Conservation (phyloP, 495 filamentous ascomycete genomes). For the Umbilicaria muhlenbergii region DNA sequence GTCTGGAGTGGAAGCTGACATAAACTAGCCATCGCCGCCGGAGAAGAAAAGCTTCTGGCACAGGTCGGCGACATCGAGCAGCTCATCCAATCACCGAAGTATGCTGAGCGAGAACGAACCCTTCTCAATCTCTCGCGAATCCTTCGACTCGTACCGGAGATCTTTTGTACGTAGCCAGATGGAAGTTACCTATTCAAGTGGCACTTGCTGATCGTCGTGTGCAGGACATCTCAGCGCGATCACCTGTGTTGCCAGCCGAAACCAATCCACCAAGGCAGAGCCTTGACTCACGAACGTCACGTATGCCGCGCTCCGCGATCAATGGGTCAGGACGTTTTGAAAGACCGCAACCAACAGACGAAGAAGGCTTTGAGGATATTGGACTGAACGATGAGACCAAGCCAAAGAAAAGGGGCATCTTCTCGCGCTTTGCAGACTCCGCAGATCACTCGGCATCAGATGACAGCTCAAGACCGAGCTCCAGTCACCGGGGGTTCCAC, state of each 20-base stretch:
- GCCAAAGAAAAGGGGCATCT: slow-evolving; percentile 68
- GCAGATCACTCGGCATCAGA: slow-evolving; percentile 22
- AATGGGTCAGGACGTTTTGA: slow-evolving; percentile 30
- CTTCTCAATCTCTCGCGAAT: slow-evolving; percentile 93
- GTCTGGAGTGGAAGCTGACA: slow-evolving; percentile 8
- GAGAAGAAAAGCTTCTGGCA: slow-evolving; percentile 82
- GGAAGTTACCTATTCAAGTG: background rate
- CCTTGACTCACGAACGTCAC: slow-evolving; percentile 56
- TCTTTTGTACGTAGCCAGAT: slow-evolving; percentile 59
- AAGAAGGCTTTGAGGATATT: slow-evolving; percentile 82
- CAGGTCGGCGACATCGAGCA: slow-evolving; percentile 47
- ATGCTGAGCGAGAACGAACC: slow-evolving; percentile 72
- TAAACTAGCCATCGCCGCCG: slow-evolving; percentile 63
- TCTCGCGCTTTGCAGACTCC: slow-evolving; percentile 67
- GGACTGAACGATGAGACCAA: slow-evolving; percentile 62
- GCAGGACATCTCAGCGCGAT: slow-evolving; percentile 86
- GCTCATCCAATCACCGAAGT: slow-evolving; percentile 53
- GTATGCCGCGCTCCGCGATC: slow-evolving; percentile 36
- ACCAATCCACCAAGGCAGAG: slow-evolving; percentile 48
- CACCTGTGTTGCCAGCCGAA: slow-evolving; percentile 50
- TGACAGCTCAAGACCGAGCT: slow-evolving; percentile 31
- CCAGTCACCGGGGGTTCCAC: slow-evolving; percentile 42
- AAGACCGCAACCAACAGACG: slow-evolving; percentile 42
- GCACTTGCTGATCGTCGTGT: slow-evolving; percentile 1
- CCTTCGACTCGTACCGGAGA: slow-evolving; percentile 91